phyloP scores from a whole-genome alignment of 208 protist species.

The Wallacemonas collosoma region DNA sequence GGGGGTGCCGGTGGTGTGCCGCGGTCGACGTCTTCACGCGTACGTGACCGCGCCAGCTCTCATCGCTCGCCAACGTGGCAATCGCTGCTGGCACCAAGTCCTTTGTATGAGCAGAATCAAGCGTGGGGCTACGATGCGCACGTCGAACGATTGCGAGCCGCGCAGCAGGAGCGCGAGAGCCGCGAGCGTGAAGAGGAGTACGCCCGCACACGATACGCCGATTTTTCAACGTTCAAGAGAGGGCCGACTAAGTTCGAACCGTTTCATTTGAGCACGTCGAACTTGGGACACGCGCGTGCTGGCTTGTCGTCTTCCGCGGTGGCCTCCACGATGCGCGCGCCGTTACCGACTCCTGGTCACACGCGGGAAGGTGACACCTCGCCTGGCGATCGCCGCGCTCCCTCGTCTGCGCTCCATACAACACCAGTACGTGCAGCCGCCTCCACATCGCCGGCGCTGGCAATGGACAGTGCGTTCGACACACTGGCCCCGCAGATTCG shows the following conservation, averaged over 20 bases:
- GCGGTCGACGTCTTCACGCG: not conserved
- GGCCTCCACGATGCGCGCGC: no score
- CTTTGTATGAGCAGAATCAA: conserved; percentile 20
- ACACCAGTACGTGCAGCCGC: not conserved
- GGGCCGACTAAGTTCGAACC: conserved; percentile 43
- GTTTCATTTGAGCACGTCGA: conserved; percentile 36
- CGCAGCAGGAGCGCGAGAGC: conserved; percentile 31
- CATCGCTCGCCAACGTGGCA: conserved; percentile 13
- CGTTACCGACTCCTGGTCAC: no score
- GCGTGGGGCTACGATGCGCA: conserved; percentile 43
- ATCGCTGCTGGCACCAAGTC: conserved; percentile 21
- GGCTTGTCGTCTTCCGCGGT: not conserved
- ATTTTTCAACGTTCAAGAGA: conserved; percentile 36
- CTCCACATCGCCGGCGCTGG: no score
- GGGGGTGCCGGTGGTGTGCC: not conserved
- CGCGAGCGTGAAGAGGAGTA: conserved; percentile 38
- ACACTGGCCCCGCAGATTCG: conserved; percentile 43
- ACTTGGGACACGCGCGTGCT: not conserved
- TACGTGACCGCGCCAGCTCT: not conserved
- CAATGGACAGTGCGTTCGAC: conserved; percentile 37
- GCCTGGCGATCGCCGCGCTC: no score
- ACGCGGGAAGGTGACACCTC: no score
- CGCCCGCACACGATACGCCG: conserved; percentile 34
- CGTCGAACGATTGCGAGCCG: conserved; percentile 44
- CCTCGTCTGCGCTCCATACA: not conserved